phyloP scores from a whole-genome alignment of 208 protist species.

The Acanthamoeba sp. region DNA sequence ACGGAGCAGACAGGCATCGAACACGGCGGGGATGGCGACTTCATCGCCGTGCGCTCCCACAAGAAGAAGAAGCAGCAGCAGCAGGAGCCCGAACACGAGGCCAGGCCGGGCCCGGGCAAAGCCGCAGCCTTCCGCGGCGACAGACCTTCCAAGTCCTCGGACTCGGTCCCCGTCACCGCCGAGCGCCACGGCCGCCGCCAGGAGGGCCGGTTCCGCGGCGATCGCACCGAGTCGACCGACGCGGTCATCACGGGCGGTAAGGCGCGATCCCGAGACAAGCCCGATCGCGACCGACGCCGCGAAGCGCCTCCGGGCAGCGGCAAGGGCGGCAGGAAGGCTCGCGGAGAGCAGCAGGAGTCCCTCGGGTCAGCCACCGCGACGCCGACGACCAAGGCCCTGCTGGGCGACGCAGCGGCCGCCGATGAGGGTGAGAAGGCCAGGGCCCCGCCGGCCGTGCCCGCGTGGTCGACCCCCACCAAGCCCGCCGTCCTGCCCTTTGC shows the following conservation, averaged over 20 bases:
- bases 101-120: no score
- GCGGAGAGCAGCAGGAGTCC: background rate
- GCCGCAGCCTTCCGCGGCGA: background rate
- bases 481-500: constrained; percentile 9
- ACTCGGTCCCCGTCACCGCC: background rate
- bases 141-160: background rate
- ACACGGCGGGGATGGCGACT: background rate
- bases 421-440: background rate
- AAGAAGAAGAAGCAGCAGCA: background rate
- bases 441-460: background rate
- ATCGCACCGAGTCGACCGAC: background rate
- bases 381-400: no score
- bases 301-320: background rate
- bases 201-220: background rate
- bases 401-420: no score
- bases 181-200: background rate
- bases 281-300: no score
- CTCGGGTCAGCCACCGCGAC: no score
- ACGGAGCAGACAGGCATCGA: constrained; percentile 4
- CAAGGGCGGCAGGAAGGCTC: background rate
- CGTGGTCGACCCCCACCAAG: constrained; percentile 41
- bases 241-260: background rate
- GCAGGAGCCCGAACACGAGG: background rate
- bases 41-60: background rate
- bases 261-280: background rate